Base-by-base conservation (phyloP, 1,284 basidiomycete genomes). In the Exsudoporus floridanus region DNA sequence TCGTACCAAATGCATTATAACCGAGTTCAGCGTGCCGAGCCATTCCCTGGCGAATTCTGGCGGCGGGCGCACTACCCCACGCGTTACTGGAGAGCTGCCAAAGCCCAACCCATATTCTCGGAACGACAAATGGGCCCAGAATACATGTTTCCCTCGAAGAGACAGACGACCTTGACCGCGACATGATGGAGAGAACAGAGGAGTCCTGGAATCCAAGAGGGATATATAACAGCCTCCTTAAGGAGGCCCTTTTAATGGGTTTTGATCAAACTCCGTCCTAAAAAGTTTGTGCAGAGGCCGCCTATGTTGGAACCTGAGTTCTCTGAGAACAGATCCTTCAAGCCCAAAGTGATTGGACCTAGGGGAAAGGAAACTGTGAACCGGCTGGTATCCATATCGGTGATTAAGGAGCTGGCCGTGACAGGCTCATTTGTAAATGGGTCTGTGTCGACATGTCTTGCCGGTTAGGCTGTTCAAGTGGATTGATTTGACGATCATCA, bases 31-130 rank as follows among this genome's bases (percentile, higher is more conserved):
- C 78, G 62, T 88, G 81, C 31, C 75, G 77, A 16, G 67, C 73
- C 88, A 91, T 90, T 39, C 80, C 82, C 54, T 79, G 74, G 51
- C 83, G 81, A 55, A 92, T 80, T 66, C 82, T 84, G 23, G 77
- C 62, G 2, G 82, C 80, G 0, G 86, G 75, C 1, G 86, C 86
- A 44, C 81, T 86, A 16, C 90, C 89, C 89, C 89, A 92, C 2
- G 88, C 87, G 48, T 85, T 86, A 65, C 84, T 85, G 14, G 89
- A 90, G 34, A 92, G 79, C 60, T 92, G 90, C 89, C 89, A 92
- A 8, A 92, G 78, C 8, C 89, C 89, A 9, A 79, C 83, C 80
- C 84, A 90, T 43, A 92, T 67, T 47, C 89, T 81, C 21, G 89
- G 84, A 12, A 77, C 77, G 30, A 69, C 66, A 61, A 82, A 78